A percentile compares a stretch with the other conserved stretches of the same genome.
phyloP scores from a whole-genome alignment of 2,329 filamentous ascomycete species.

The Sporothrix brasiliensis region DNA sequence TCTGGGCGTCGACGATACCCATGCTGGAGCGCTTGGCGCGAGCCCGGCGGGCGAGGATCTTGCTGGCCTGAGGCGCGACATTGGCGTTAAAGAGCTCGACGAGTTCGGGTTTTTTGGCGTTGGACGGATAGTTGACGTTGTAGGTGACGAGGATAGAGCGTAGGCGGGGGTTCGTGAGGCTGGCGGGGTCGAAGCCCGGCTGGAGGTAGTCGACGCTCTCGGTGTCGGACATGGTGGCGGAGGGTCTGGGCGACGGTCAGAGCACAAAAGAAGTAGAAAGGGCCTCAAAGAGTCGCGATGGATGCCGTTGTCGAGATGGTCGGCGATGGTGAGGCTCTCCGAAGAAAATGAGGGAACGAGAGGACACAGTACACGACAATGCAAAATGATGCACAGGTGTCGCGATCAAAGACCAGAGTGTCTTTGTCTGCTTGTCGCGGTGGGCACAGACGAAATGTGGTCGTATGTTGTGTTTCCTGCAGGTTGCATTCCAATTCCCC shows the following conservation, averaged over 20 bases:
- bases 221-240: conserved; percentile 60
- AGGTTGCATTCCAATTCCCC: conserved; percentile 15
- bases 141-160: conserved; percentile 90
- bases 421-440: conserved; percentile 17
- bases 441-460: conserved; percentile 10
- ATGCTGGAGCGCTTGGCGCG: conserved; percentile 82
- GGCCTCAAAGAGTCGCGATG: not conserved
- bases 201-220: conserved; percentile 80
- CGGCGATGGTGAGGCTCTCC: not conserved
- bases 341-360: not conserved
- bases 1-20: conserved; percentile 72
- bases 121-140: conserved; percentile 80
- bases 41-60: conserved; percentile 73
- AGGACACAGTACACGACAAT: conserved; percentile 4
- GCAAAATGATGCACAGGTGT: conserved; percentile 3
- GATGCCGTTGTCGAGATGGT: not conserved
- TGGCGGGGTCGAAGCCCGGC: conserved; percentile 79
- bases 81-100: conserved; percentile 80
- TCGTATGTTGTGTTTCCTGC: conserved; percentile 18
- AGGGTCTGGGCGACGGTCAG: not conserved
- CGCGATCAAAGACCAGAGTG: conserved; percentile 13
- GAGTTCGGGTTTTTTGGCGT: conserved; percentile 88
- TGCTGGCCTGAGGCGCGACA: conserved; percentile 75
- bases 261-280: not conserved
- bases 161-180: conserved; percentile 82